A percentile compares a stretch with the other conserved stretches of the same genome.
These are phyloP conservation scores for Myxozyma melibiosi DNA, from an alignment of 805 yeast genomes.

Conservation along the genomic window DNA sequence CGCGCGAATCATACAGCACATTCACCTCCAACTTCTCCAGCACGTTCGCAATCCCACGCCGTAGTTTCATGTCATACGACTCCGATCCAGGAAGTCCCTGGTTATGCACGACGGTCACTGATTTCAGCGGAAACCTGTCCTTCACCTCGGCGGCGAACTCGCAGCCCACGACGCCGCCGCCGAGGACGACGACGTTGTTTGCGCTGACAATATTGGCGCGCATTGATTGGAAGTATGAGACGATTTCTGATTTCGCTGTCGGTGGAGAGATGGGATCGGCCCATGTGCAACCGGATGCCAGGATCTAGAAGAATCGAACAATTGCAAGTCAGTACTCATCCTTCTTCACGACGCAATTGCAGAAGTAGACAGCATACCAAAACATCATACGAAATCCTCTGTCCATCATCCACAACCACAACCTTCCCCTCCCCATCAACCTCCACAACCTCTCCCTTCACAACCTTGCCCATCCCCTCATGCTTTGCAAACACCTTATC, in stretches of 20 bases:
- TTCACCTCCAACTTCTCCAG: slow-evolving; percentile 31
- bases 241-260: background rate
- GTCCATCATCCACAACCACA: slow-evolving; percentile 14
- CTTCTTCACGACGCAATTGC: too few species aligned
- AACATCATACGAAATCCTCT: slow-evolving; percentile 11
- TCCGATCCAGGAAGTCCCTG: slow-evolving; percentile 22
- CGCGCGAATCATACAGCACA: slow-evolving; percentile 17
- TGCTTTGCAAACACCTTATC: slow-evolving; percentile 11
- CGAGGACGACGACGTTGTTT: slow-evolving; percentile 49
- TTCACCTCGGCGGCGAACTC: slow-evolving; percentile 55
- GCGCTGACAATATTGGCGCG: slow-evolving; percentile 42
- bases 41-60: slow-evolving; percentile 19
- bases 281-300: slow-evolving; percentile 19
- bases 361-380: too few species aligned
- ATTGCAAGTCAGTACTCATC: too few species aligned
- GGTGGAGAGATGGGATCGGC: slow-evolving; percentile 7
- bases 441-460: background rate
- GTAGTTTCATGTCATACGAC: slow-evolving; percentile 4
- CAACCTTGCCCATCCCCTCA: slow-evolving; percentile 6
- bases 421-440: slow-evolving; percentile 1
- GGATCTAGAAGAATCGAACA: too few species aligned
- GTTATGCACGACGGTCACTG: slow-evolving; percentile 39
- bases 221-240: slow-evolving; percentile 1
- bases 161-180: slow-evolving; percentile 57
- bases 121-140: slow-evolving; percentile 43